Conservation (phyloP, 208 protist genomes). For the Trypanosoma melophagium region DNA sequence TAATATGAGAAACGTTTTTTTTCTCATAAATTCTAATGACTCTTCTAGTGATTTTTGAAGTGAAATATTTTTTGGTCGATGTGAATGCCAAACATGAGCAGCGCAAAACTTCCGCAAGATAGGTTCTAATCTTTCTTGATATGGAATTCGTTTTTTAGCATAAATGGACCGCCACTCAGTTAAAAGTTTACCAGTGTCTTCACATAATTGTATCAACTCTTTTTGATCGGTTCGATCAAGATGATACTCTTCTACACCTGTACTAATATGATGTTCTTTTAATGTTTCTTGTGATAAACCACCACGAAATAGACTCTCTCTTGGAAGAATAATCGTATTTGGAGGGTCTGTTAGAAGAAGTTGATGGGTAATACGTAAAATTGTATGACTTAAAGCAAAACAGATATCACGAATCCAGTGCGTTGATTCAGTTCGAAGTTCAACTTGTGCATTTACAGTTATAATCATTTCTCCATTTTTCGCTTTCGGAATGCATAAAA, state of each 20-base stretch:
- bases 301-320: slow-evolving; percentile 42
- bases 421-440: slow-evolving; percentile 49
- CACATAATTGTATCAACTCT: slow-evolving; percentile 22
- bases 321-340: slow-evolving; percentile 23
- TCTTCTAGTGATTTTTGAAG: slow-evolving; percentile 42
- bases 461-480: slow-evolving; percentile 29
- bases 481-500: slow-evolving; percentile 24
- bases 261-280: slow-evolving; percentile 14
- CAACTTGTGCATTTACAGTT: slow-evolving; percentile 43
- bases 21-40: slow-evolving; percentile 59
- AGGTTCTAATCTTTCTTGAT: slow-evolving; percentile 31
- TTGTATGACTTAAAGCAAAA: slow-evolving; percentile 59
- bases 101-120: slow-evolving; percentile 33
- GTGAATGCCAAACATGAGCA: slow-evolving; percentile 31
- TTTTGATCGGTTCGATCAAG: slow-evolving; percentile 22
- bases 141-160: slow-evolving; percentile 16
- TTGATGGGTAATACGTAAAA: slow-evolving; percentile 45
- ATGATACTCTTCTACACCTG: slow-evolving; percentile 3
- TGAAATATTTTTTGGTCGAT: slow-evolving; percentile 24
- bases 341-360: slow-evolving; percentile 29
- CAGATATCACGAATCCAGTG: slow-evolving; percentile 77
- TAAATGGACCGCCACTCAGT: slow-evolving; percentile 31
- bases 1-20: slow-evolving; percentile 74
- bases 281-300: slow-evolving; percentile 35
- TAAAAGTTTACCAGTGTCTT: slow-evolving; percentile 24